These are phyloP conservation scores for Pseudocercospora ulei DNA, from an alignment of 2,329 filamentous ascomycete species.

Conservation along the genomic window DNA sequence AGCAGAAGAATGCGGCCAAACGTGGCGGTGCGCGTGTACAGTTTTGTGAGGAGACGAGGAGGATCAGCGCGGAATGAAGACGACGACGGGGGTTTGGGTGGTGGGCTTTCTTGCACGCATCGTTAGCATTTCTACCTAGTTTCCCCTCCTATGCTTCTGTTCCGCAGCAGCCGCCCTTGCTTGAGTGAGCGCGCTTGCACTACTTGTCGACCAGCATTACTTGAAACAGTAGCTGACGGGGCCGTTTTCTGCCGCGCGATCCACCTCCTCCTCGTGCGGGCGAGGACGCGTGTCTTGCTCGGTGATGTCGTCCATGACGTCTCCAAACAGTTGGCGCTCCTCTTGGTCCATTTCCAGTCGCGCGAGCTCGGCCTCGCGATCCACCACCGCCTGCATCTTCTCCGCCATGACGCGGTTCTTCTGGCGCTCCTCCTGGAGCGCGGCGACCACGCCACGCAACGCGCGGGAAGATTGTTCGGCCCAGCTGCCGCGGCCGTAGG, in stretches of 20 bases:
- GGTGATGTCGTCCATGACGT: not conserved
- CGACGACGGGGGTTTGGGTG: not conserved
- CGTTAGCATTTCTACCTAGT: not conserved
- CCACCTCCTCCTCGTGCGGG: too few relatives aligned
- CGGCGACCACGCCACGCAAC: conserved; percentile 17
- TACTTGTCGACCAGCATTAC: too few relatives aligned
- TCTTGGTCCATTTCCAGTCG: conserved; percentile 33
- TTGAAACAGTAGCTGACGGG: too few relatives aligned
- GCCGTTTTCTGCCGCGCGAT: too few relatives aligned
- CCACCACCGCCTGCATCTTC: conserved; percentile 42
- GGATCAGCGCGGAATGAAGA: not conserved
- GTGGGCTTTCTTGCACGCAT: not conserved
- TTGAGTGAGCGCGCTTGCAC: too few relatives aligned
- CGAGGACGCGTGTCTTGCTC: too few relatives aligned
- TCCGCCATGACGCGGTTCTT: conserved; percentile 33
- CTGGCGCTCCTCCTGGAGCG: conserved; percentile 23
- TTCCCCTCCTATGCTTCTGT: too few relatives aligned
- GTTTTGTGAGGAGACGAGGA: conserved; percentile 2
- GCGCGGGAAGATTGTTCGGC: too few relatives aligned
- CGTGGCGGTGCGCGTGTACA: not conserved
- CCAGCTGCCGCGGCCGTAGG: too few relatives aligned
- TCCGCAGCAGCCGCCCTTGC: too few relatives aligned
- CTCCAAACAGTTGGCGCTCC: not conserved
- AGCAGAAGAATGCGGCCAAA: not conserved
- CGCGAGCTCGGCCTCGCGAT: conserved; percentile 41